Percentiles rank a stretch among this genome's conserved stretches.
These are phyloP conservation scores for Russula sp. DNA, from an alignment of 768 basidiomycete genomes.

Conservation along the genomic window DNA sequence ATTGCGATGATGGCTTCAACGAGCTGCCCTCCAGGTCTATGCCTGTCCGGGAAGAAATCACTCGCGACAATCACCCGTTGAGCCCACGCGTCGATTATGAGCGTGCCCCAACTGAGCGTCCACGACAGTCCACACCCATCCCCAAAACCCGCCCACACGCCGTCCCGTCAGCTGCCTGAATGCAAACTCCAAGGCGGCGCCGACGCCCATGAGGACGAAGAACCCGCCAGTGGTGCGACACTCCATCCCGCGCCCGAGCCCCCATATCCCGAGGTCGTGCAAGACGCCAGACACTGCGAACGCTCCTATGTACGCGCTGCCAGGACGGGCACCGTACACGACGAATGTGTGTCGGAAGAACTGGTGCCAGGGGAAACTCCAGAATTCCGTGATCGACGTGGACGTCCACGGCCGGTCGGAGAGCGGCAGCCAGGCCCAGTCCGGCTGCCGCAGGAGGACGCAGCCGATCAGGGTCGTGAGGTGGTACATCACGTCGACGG, in stretches of 20 bases:
- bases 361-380: slow-evolving; percentile 37
- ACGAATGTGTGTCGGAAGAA: slow-evolving; percentile 32
- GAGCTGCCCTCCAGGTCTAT: too few relatives aligned
- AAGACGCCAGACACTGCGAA: slow-evolving; percentile 54
- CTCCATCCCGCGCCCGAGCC: slow-evolving; percentile 51
- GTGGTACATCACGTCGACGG: slow-evolving; percentile 25
- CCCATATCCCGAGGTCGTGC: slow-evolving; percentile 55
- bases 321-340: slow-evolving; percentile 29
- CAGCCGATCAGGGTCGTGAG: slow-evolving; percentile 26
- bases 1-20: too few relatives aligned
- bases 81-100: too few relatives aligned
- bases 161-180: too few relatives aligned
- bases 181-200: slow-evolving; percentile 43
- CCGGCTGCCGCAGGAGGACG: slow-evolving; percentile 29
- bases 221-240: slow-evolving; percentile 40
- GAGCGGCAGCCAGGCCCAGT: slow-evolving; percentile 33
- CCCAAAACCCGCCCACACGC: too few relatives aligned
- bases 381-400: slow-evolving; percentile 36
- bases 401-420: slow-evolving; percentile 34
- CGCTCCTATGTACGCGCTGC: slow-evolving; percentile 45
- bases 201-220: too few relatives aligned
- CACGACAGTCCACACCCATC: too few relatives aligned
- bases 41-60: too few relatives aligned
- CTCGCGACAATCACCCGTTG: too few relatives aligned
- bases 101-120: too few relatives aligned